Base-by-base conservation (phyloP, 306 rosid genomes). In the Myrica gale region DNA sequence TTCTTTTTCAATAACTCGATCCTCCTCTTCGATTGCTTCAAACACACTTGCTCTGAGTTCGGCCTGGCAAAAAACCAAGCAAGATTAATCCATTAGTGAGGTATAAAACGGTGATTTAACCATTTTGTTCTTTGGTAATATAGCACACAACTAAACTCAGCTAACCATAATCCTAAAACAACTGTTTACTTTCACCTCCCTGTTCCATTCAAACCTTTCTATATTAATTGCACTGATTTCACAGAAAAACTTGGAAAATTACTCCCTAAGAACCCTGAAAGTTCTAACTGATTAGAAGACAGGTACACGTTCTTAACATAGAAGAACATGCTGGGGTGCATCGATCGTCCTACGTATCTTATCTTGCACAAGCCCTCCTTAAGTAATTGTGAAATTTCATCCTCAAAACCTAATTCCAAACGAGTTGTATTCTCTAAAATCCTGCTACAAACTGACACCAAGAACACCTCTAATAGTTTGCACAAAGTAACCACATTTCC, bases 11-110 rank as follows among this genome's bases (percentile, higher is more conserved):
- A 95, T 66, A 26, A 87, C 99, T 37, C 85, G 91, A 83, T 95
- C 99, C 79, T 95, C 99, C 80, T 95, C 99, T 89, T 95, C 99
- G 71, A 95, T 95, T 48, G 99, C 99, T 75, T 95, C 99, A 47
- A 95, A 95, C 50, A 95, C 99, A 81, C 97, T 95, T 20, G 99
- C 97, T 77, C 99, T 89, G 47, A 95, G 89, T 74, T 96, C 99
- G 78, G 99, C 99, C 99, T 96, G 77, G 48, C 69, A 67, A 53
- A 42, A 46, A 32, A 21, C 19, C 21, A 48, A 73, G 20, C 41
- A 37, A 71, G 19, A 19, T 65, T 54, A 53, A 73, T n/a, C 37
- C 74, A 77, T 16, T 39, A 39, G 67, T 2, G 2, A 45, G 66
- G 63, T 41, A 60, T 7, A 9, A 42, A 44, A 45, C 62, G 45